Base-by-base conservation (phyloP, 2,329 filamentous ascomycete species). In the Colletotrichum zoysiae region DNA sequence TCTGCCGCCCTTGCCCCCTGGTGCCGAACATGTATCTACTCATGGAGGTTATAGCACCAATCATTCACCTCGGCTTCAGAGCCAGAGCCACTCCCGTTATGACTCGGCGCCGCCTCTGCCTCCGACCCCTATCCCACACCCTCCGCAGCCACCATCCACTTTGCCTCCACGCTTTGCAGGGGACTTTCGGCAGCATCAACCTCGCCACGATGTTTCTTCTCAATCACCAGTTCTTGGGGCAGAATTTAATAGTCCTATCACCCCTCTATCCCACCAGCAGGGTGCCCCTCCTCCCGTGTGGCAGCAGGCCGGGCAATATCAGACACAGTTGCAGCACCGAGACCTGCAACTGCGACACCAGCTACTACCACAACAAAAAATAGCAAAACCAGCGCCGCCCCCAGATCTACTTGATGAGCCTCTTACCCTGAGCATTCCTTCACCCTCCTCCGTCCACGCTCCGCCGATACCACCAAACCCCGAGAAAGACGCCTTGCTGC, bases 401-500 rank as follows among this genome's bases (percentile, higher is more conserved):
- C 87, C 82, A 1, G 88, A 91, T 77, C 79, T 88, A 35, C 85
- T 91, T 76, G 88, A 90, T 73, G 87, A 88, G 65, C 88, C 89
- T 42, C 80, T 90, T 18, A 85, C 85, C 12, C 80, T 89, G 33
- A 76, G 84, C 20, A 82, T 88, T 16, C 85, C 88, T 2, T 81
- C 84, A 1, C 80, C 83, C 5, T 82, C 84, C 0, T 83, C 86
- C 30, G 79, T 90, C 9, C 87, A 92, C 7, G 90, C 94, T 0
- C 95, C 96, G 0, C 95, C 95, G 0, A 94, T 98, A 42, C 95
- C 96, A 0, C 95, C 95, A 0, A 99, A 99, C 77, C 96, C 96
- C 0, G 94, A 98, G 82, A 98, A 97, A 79, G 95, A 98, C 80
- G 92, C 93, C 26, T 88, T 98, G 20, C 87, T 97, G 3, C 88